Conservation (phyloP, 1,139 yeast species). For the Candida gigantensis region DNA sequence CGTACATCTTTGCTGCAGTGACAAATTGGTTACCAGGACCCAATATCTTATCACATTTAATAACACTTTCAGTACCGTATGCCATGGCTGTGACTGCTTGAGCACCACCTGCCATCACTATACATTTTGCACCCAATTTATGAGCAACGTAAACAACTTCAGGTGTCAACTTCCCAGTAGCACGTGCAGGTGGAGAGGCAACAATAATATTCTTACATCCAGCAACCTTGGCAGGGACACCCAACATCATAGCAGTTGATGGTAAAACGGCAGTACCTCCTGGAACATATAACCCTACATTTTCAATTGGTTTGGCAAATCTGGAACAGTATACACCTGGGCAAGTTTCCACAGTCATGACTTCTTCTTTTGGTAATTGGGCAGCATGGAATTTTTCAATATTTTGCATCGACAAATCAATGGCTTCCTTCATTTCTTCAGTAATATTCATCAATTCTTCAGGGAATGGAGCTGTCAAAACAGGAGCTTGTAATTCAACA, state of each 20-base stretch:
- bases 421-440: slow-evolving; percentile 77
- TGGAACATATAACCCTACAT: slow-evolving; percentile 93
- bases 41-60: slow-evolving; percentile 93
- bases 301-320: slow-evolving; percentile 91
- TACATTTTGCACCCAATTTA: slow-evolving; percentile 86
- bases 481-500: slow-evolving; percentile 69
- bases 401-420: slow-evolving; percentile 85
- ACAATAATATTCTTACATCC: slow-evolving; percentile 91
- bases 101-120: slow-evolving; percentile 97
- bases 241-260: slow-evolving; percentile 96
- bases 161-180: slow-evolving; percentile 90
- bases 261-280: slow-evolving; percentile 99
- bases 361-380: slow-evolving; percentile 69
- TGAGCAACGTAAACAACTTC: slow-evolving; percentile 98
- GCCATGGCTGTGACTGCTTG: slow-evolving; percentile 99
- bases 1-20: slow-evolving; percentile 98
- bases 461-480: slow-evolving; percentile 85
- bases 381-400: slow-evolving; percentile 93
- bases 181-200: slow-evolving; percentile 96
- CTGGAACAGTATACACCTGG: slow-evolving; percentile 95
- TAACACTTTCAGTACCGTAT: slow-evolving; percentile 89
- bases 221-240: slow-evolving; percentile 99
- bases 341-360: slow-evolving; percentile 84
- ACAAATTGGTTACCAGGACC: slow-evolving; percentile 99
- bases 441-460: slow-evolving; percentile 72